Base-by-base conservation (phyloP, 2,329 filamentous ascomycete genomes). In the Trichoderma koningii region DNA sequence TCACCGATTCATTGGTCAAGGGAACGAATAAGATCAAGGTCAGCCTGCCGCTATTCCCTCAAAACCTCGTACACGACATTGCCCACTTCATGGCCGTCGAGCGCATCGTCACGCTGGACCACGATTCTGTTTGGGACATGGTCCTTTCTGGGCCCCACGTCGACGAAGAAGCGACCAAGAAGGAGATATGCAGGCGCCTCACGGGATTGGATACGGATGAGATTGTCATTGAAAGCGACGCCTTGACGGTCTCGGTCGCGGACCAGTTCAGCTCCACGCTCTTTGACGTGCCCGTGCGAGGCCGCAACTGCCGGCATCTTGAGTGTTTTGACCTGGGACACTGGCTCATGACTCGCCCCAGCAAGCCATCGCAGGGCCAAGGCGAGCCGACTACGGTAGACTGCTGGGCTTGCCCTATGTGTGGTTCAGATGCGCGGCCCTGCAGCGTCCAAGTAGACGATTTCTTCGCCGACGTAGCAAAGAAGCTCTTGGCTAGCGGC, bases 261-360 rank as follows among this genome's bases (percentile, higher is more conserved):
- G 89, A 92, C 73, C 88, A 89, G 0, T 91, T 90, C 72, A 89
- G 81, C 64, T 79, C 83, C 1, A 78, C 73, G 14, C 82, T 95
- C 12, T 93, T 90, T 73, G 79, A 84, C 5, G 81, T 83, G 0
- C 94, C 95, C 1, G 91, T 89, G 2, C 88, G 93, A 30, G 88
- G 92, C 28, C 78, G 72, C 7, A 70, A 75, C 3, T 99, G 95
- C 74, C 79, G 80, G 26, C 94, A 99, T 73, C 80, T 89, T 42
- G 92, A 97, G 73, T 97, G 93, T 73, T 97, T 98, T 73, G 94
- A 98, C 74, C 85, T 97, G 7, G 84, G 90, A 21, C 93, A 86
- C 0, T 98, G 92, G 80, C 83, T 99, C 9, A 76, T 81, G 15
- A 91, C 89, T 5, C 86, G 91, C 48, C 80, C 81, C 5, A 76